These are phyloP conservation scores for Selaginella tamariscina DNA, from an alignment of 75 land plant species.

Conservation along the genomic window DNA sequence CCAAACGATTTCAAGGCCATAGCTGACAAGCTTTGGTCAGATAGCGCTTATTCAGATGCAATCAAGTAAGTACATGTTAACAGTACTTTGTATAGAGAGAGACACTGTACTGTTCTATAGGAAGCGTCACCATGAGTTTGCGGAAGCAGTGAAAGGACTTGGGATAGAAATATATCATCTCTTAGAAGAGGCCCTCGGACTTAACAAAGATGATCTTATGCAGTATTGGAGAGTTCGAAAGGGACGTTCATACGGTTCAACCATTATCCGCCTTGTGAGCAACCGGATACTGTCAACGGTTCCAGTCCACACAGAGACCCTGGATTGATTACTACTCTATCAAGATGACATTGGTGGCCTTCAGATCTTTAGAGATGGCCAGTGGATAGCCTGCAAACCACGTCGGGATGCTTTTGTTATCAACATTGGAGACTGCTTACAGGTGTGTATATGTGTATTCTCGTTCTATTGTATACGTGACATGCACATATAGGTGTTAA, in stretches of 20 bases:
- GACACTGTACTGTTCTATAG: background rate
- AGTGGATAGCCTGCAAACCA: background rate
- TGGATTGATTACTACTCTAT: background rate
- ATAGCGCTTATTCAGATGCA: background rate
- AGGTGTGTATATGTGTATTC: background rate
- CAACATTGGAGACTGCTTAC: background rate
- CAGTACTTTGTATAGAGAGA: background rate
- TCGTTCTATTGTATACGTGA: background rate
- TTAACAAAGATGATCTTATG: background rate
- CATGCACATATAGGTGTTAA: background rate
- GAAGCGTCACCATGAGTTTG: background rate
- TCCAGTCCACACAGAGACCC: background rate
- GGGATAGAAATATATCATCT: background rate
- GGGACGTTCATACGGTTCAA: background rate
- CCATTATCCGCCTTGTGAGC: background rate
- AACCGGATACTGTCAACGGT: background rate
- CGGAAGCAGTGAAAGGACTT: background rate
- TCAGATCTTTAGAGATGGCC: background rate
- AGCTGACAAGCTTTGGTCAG: background rate
- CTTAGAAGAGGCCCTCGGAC: background rate
- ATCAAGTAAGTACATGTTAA: background rate
- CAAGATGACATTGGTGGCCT: background rate
- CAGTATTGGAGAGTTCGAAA: background rate
- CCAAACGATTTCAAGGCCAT: background rate
- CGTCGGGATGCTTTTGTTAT: background rate